These are phyloP conservation scores for Trametes villosa DNA, from an alignment of 768 basidiomycete genomes.

Conservation along the genomic window DNA sequence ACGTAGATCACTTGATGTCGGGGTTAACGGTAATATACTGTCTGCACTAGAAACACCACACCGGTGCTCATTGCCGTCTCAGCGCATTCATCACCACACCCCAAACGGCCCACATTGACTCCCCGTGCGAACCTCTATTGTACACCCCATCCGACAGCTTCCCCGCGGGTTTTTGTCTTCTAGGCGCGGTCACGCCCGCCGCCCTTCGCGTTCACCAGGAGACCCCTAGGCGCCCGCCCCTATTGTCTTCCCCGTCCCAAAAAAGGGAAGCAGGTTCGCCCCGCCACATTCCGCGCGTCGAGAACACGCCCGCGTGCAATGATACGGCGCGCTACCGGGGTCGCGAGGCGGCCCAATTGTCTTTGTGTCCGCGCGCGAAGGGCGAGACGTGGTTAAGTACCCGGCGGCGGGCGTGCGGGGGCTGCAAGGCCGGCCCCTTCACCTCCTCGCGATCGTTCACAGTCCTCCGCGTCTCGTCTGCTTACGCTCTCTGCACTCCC, in stretches of 20 bases:
- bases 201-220: neutral
- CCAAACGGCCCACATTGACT: conserved; percentile 1
- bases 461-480: neutral
- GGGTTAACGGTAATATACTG: no score
- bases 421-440: conserved; percentile 20
- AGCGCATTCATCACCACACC: no score
- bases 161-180: neutral
- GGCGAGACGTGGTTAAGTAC: conserved; percentile 13
- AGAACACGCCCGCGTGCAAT: no score
- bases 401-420: neutral
- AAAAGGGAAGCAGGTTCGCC: neutral
- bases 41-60: no score
- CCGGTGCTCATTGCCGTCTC: no score
- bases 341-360: conserved; percentile 20
- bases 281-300: neutral
- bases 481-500: no score
- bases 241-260: conserved; percentile 5
- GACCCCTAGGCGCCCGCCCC: neutral
- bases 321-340: neutral
- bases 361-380: neutral
- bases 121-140: conserved; percentile 7
- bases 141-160: neutral
- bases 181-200: neutral
- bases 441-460: conserved; percentile 13
- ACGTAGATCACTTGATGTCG: no score